Conservation (phyloP, 495 filamentous ascomycete genomes). For the Usnea hakonensis region DNA sequence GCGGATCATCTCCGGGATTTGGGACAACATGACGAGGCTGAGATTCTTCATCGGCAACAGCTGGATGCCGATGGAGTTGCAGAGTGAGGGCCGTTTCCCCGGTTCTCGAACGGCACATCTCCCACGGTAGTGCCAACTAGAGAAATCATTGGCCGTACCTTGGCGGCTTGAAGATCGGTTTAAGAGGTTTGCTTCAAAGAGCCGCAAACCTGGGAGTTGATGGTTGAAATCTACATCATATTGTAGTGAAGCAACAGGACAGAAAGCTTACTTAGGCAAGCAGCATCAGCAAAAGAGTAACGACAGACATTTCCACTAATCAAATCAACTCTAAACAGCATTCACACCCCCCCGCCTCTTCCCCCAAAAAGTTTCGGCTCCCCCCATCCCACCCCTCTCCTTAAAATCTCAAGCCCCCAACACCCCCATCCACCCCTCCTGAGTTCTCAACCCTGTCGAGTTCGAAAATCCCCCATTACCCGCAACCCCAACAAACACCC, state of each 20-base stretch:
- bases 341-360: not conserved
- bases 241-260: not conserved
- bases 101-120: too few relatives aligned
- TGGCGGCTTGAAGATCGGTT: too few relatives aligned
- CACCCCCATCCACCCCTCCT: not conserved
- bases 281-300: not conserved
- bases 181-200: not conserved
- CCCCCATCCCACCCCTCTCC: not conserved
- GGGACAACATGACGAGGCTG: slow-evolving; percentile 8
- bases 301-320: not conserved
- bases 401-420: too few relatives aligned
- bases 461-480: slow-evolving; percentile 1
- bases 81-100: too few relatives aligned
- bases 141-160: too few relatives aligned
- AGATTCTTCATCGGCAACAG: not conserved
- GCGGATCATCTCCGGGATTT: slow-evolving; percentile 5
- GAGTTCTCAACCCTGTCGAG: not conserved
- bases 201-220: not conserved
- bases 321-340: not conserved
- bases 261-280: not conserved
- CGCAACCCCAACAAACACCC: not conserved
- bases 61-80: not conserved
- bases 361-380: not conserved
- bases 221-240: not conserved
- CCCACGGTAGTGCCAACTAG: too few relatives aligned